Evolutionary conservation across 2,329 filamentous ascomycete species (phyloP).

Genomic region (Lasiodiplodia citricola): DNA sequence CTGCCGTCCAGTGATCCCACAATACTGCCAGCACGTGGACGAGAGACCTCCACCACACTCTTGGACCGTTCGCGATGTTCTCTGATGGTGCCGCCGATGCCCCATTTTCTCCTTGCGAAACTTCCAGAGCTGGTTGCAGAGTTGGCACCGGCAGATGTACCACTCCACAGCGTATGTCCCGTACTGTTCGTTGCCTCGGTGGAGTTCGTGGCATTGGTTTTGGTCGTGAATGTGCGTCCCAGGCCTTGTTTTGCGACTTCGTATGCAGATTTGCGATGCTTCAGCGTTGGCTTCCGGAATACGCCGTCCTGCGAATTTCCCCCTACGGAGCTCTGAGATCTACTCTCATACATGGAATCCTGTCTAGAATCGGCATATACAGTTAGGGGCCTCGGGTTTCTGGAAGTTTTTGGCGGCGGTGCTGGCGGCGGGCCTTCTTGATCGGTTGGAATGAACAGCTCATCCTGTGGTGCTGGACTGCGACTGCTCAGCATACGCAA

Average conservation of each 20-base stretch:
- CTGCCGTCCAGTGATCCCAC: conserved; percentile 46
- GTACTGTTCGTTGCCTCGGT: conserved; percentile 70
- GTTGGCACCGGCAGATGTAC: conserved; percentile 84
- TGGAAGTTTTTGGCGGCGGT: conserved; percentile 64
- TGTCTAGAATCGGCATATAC: conserved; percentile 6
- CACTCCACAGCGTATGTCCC: conserved; percentile 88
- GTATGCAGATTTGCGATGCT: conserved; percentile 75
- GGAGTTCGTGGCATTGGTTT: conserved; percentile 81
- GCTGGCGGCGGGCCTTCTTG: conserved; percentile 58
- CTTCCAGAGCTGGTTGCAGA: conserved; percentile 96
- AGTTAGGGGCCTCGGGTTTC: conserved; percentile 44
- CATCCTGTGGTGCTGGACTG: conserved; percentile 44
- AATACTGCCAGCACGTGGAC: conserved; percentile 35
- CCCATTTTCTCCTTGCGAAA: conserved; percentile 74
- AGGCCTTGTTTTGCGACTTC: conserved; percentile 74
- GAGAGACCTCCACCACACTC: conserved; percentile 65
- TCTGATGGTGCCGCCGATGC: conserved; percentile 40
- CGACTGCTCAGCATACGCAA: conserved; percentile 70
- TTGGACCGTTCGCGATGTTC: conserved; percentile 55
- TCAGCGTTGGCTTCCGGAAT: conserved; percentile 42
- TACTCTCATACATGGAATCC: not conserved
- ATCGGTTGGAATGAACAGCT: conserved; percentile 56
- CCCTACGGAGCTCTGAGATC: conserved; percentile 20
- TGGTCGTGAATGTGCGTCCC: conserved; percentile 82
- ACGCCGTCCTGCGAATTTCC: conserved; percentile 35